A percentile compares a stretch with the other conserved stretches of the same genome.
phyloP scores from a whole-genome alignment of 2,329 filamentous ascomycete genomes.

The Diplodia mutila region DNA sequence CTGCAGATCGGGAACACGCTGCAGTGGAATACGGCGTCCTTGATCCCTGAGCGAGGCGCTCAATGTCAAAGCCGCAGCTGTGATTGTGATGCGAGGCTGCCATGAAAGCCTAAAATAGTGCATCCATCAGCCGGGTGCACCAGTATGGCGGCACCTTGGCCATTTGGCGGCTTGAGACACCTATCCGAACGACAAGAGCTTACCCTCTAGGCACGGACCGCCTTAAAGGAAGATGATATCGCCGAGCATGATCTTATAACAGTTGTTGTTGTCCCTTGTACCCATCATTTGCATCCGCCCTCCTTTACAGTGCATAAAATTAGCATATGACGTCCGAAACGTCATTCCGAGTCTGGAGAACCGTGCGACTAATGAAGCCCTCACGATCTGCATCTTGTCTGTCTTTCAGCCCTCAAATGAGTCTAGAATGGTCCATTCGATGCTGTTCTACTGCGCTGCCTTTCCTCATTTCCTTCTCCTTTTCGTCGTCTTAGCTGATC shows the following conservation, averaged over 20 bases:
- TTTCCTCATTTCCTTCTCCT: background rate
- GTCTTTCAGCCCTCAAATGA: background rate
- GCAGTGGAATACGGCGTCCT: background rate
- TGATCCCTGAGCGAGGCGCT: background rate
- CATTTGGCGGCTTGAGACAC: slow-evolving; percentile 1
- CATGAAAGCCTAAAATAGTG: background rate
- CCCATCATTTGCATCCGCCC: background rate
- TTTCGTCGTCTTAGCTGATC: background rate
- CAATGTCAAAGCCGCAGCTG: background rate
- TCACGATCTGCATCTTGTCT: background rate
- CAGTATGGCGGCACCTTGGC: background rate
- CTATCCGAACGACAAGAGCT: background rate
- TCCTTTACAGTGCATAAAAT: background rate
- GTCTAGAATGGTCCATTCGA: background rate
- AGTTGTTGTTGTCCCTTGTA: background rate
- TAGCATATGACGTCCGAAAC: too few species aligned
- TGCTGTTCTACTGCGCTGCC: background rate
- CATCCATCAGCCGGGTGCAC: background rate
- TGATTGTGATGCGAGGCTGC: background rate
- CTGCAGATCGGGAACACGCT: background rate
- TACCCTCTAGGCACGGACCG: background rate
- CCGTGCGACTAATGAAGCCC: background rate
- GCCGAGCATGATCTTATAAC: background rate
- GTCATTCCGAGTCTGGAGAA: background rate
- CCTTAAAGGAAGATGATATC: background rate